Evolutionary conservation across 257 asterid genomes (phyloP), one percentile per base, ranked within the genome.

Genomic region (Ligustrum vulgare): DNA sequence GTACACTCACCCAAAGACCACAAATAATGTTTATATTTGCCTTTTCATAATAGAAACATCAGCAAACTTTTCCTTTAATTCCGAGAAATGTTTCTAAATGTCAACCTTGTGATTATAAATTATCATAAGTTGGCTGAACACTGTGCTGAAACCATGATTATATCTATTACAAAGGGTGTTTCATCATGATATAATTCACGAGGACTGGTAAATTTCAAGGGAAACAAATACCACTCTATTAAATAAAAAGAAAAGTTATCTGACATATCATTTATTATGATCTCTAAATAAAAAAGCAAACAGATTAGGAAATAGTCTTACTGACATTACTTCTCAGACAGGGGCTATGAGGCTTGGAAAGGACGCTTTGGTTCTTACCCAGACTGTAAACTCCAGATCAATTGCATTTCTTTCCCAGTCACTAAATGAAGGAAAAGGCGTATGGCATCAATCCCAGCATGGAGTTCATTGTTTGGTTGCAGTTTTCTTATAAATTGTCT

Each of bases 301-400:
- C 31, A 28, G 31, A 28, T 28, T 28, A 28, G 31, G 31, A 28
- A 28, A 28, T 28, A 28, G 31, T 28, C 31, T 28, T 1, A 28
- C 47, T 51, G 78, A 51, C 13, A 51, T 81, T 73, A 11, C 75
- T 79, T 69, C 72, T 33, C 86, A 91, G 97, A 88, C 91, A 10
- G 97, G 97, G 56, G 93, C 94, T 41, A 91, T 91, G 96, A 83
- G 90, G 82, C 82, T 91, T 66, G 97, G 97, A 70, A 91, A 87
- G 83, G 97, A 91, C 86, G 93, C 94, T 79, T 81, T 91, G 83
- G 96, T 91, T 87, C 85, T 91, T 75, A 87, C 97, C 32, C 97
- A 91, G 83, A 86, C 91, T 72, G 76, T 81, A 4, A 84, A 86
- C 75, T 83, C 96, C 67, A 87, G 97, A 86, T 90, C 97, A 73